Evolutionary conservation across 108 stramenopile species (phyloP).

Genomic region (Epithemia pelagica): DNA sequence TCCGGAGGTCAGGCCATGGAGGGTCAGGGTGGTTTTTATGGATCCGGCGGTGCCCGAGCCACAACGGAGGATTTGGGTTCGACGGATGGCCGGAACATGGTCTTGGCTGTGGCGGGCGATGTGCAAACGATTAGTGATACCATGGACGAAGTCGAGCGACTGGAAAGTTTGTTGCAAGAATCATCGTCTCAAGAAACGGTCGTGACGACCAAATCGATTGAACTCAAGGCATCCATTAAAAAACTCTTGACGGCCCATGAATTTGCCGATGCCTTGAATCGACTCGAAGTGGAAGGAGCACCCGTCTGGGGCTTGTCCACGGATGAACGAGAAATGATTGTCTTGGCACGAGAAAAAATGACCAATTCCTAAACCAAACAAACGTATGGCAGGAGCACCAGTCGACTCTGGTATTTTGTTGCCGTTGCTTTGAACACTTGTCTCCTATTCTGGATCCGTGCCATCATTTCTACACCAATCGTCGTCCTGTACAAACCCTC

Average conservation of each 20-base stretch:
- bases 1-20: conserved; percentile 64
- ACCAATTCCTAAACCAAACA: conserved; percentile 36
- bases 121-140: conserved; percentile 41
- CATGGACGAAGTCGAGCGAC: conserved; percentile 45
- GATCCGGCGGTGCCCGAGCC: conserved; percentile 58
- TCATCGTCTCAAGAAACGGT: conserved; percentile 52
- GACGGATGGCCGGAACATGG: conserved; percentile 29
- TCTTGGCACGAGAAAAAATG: conserved; percentile 50
- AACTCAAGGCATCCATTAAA: conserved; percentile 60
- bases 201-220: conserved; percentile 43
- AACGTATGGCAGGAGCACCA: background rate
- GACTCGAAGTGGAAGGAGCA: conserved; percentile 60
- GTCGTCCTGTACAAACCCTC: background rate
- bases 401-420: no score
- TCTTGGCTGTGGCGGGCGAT: conserved; percentile 52
- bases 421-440: no score
- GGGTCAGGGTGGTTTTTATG: conserved; percentile 76
- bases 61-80: conserved; percentile 4
- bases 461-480: no score
- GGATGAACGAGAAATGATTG: conserved; percentile 55
- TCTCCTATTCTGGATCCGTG: no score
- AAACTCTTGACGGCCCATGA: conserved; percentile 60
- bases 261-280: conserved; percentile 42
- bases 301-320: conserved; percentile 69
- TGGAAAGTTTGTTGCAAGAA: conserved; percentile 37